Evolutionary conservation across 1,284 basidiomycete genomes (phyloP).

Genomic region (Ustilago tritici): DNA sequence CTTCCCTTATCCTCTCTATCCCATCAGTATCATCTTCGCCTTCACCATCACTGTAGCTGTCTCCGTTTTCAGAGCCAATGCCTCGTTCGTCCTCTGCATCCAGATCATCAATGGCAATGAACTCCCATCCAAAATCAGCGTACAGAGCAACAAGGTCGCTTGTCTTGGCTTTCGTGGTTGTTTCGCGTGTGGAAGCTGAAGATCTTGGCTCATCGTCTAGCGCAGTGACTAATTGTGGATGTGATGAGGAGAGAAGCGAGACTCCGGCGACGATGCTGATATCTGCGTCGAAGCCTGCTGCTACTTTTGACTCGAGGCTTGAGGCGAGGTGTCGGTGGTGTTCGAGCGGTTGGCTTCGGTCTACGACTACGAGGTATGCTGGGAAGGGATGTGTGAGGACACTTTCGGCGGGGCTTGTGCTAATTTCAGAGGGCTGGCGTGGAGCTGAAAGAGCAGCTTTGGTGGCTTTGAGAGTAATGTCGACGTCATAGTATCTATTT

Average conservation of each 20-base stretch:
- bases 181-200: not conserved
- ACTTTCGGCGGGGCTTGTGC: not conserved
- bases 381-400: constrained; percentile 23
- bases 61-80: constrained; percentile 11
- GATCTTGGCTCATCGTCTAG: constrained; percentile 19
- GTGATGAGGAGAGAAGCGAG: constrained; percentile 13
- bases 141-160: constrained; percentile 55
- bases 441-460: constrained; percentile 8
- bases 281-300: constrained; percentile 31
- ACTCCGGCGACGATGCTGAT: constrained; percentile 47
- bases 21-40: constrained; percentile 42
- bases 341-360: constrained; percentile 28
- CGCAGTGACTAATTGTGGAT: constrained; percentile 17
- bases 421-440: not conserved
- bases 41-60: constrained; percentile 24
- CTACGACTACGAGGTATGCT: constrained; percentile 44
- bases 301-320: constrained; percentile 21
- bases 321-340: constrained; percentile 23
- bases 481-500: constrained; percentile 60
- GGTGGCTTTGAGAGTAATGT: constrained; percentile 47
- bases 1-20: constrained; percentile 57
- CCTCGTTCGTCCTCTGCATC: constrained; percentile 7
- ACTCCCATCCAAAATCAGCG: constrained; percentile 61
- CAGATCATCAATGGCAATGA: constrained; percentile 49
- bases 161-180: constrained; percentile 10